Conservation (phyloP, 2,329 filamentous ascomycete species). For the Epichloe sp. region DNA sequence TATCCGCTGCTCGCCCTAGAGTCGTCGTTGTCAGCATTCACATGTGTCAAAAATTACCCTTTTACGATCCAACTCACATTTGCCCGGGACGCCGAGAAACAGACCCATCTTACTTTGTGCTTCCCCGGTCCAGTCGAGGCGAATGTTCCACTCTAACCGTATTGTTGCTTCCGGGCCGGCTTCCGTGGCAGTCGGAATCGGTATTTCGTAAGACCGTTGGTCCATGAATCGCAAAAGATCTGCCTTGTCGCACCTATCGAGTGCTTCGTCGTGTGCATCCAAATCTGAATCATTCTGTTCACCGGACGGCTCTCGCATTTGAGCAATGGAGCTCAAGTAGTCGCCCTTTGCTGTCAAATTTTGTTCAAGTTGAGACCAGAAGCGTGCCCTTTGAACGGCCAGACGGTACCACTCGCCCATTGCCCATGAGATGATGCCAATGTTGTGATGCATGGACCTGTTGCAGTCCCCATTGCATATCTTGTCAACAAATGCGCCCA, state of each 20-base stretch:
- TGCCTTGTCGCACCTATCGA: slow-evolving; percentile 12
- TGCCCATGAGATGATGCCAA: slow-evolving; percentile 50
- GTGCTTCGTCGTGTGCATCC: slow-evolving; percentile 10
- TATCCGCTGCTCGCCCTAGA: slow-evolving; percentile 48
- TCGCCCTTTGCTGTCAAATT: slow-evolving; percentile 28
- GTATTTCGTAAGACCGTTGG: slow-evolving; percentile 33
- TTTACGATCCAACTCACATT: slow-evolving; percentile 39
- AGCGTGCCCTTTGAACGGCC: slow-evolving; percentile 44
- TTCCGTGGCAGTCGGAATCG: slow-evolving; percentile 21
- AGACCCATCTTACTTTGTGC: slow-evolving; percentile 45
- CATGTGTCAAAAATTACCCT: too few species aligned
- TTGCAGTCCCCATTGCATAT: slow-evolving; percentile 24
- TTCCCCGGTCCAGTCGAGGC: slow-evolving; percentile 63
- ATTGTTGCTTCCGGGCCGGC: slow-evolving; percentile 26
- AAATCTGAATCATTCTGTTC: slow-evolving; percentile 12
- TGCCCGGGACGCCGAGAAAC: slow-evolving; percentile 42
- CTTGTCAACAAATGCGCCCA: slow-evolving; percentile 38
- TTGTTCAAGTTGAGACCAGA: slow-evolving; percentile 44
- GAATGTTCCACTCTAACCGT: slow-evolving; percentile 48
- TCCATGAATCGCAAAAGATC: slow-evolving; percentile 43
- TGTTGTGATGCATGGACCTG: slow-evolving; percentile 40
- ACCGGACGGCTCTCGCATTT: slow-evolving; percentile 13
- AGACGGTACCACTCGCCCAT: slow-evolving; percentile 56
- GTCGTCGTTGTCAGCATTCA: neutral
- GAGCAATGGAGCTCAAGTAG: slow-evolving; percentile 10